A percentile compares a stretch with the other conserved stretches of the same genome.
phyloP scores from a whole-genome alignment of 2,329 filamentous ascomycete species.

The Leptographium galeiforme region DNA sequence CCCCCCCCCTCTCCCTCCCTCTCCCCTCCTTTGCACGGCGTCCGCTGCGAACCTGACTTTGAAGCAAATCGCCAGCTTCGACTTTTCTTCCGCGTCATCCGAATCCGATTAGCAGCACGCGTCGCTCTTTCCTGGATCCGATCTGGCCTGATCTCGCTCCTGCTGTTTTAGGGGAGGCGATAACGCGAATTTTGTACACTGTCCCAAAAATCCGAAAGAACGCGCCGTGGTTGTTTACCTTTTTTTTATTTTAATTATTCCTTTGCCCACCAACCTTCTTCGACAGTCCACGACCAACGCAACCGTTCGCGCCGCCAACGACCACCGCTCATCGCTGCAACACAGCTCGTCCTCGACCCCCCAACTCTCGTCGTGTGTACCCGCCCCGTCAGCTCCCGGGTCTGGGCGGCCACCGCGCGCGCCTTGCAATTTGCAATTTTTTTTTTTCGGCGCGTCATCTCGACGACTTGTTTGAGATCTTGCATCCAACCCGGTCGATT shows the following conservation, averaged over 20 bases:
- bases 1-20: no score
- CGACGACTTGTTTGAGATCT: not conserved
- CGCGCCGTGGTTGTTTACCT: slow-evolving; percentile 5
- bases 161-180: not conserved
- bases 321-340: no score
- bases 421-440: not conserved
- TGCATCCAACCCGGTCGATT: no score
- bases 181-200: not conserved
- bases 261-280: not conserved
- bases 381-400: not conserved
- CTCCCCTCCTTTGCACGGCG: not conserved
- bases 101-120: not conserved
- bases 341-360: not conserved
- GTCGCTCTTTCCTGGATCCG: not conserved
- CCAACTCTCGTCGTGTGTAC: not conserved
- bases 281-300: not conserved
- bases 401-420: not conserved
- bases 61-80: not conserved
- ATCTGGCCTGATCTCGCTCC: not conserved
- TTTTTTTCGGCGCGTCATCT: not conserved
- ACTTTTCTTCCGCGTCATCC: no score
- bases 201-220: not conserved
- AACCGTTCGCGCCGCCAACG: no score
- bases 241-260: not conserved
- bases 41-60: no score